Conservation (phyloP, 2,329 filamentous ascomycete genomes). For the Calonectria ilicicola region DNA sequence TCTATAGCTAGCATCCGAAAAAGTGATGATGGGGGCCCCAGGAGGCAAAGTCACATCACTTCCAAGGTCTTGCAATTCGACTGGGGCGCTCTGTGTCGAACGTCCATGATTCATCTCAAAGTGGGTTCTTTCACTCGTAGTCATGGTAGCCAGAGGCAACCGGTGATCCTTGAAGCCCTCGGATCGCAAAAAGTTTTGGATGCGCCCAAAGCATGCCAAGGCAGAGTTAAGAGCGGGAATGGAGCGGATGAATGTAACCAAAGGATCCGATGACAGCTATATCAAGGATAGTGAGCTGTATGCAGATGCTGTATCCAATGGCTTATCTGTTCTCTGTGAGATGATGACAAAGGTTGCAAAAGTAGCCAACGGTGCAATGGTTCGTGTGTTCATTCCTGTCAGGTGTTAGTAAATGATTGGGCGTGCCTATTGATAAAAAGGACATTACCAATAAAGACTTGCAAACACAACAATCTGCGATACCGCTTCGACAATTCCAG, state of each 20-base stretch:
- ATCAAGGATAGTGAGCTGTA: constrained; percentile 29
- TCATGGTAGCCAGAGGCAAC: neutral
- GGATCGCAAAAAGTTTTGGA: neutral
- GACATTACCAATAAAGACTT: neutral
- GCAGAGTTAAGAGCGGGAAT: constrained; percentile 8
- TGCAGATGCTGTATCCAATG: constrained; percentile 22
- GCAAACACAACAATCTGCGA: neutral
- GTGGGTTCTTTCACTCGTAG: too few species aligned
- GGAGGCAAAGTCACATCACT: too few species aligned
- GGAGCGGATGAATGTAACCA: constrained; percentile 11
- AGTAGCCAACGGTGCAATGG: constrained; percentile 16
- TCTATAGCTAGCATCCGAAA: neutral
- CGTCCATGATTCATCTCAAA: too few species aligned
- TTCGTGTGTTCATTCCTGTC: neutral
- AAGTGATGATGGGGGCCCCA: neutral
- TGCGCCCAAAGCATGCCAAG: neutral
- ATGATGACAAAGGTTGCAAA: constrained; percentile 28
- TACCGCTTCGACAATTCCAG: neutral
- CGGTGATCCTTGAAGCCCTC: neutral
- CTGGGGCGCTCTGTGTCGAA: too few species aligned
- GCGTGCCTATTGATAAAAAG: neutral
- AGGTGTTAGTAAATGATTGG: neutral
- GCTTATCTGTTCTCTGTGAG: constrained; percentile 20
- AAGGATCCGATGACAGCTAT: constrained; percentile 21
- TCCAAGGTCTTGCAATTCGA: too few species aligned